A percentile compares a stretch with the other conserved stretches of the same genome.
Evolutionary conservation across 2,329 filamentous ascomycete genomes (phyloP).

Genomic region (Trichoderma brevicompactum): DNA sequence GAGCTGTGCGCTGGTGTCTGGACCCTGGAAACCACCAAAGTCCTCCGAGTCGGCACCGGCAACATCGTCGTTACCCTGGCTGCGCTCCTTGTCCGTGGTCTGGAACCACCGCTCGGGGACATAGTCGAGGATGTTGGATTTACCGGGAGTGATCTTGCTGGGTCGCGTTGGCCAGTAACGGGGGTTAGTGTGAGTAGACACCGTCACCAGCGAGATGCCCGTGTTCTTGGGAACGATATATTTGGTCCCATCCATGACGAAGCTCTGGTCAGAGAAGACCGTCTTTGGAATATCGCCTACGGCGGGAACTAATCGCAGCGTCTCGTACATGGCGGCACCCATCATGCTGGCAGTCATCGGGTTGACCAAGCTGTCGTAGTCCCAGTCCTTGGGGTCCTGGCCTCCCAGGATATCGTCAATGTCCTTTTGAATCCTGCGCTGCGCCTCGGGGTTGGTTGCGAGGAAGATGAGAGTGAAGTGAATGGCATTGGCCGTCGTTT

Average conservation of each 20-base stretch:
- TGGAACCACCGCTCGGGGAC: conserved; percentile 74
- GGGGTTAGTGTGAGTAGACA: conserved; percentile 68
- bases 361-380: conserved; percentile 70
- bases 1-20: conserved; percentile 64
- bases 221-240: conserved; percentile 61
- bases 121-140: conserved; percentile 68
- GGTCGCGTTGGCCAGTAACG: conserved; percentile 69
- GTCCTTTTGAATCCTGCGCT: conserved; percentile 69
- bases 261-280: conserved; percentile 57
- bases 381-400: conserved; percentile 65
- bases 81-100: conserved; percentile 36
- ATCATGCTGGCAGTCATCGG: conserved; percentile 70
- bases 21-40: conserved; percentile 62
- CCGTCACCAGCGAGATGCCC: conserved; percentile 59
- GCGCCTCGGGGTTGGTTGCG: conserved; percentile 66
- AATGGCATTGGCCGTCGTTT: conserved; percentile 76
- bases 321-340: conserved; percentile 78
- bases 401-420: conserved; percentile 67
- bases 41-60: conserved; percentile 53
- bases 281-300: conserved; percentile 74
- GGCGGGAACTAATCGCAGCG: conserved; percentile 72
- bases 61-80: conserved; percentile 36
- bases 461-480: conserved; percentile 73
- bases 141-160: conserved; percentile 48
- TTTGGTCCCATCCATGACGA: conserved; percentile 62